These are phyloP conservation scores for Boeremia lycopersici DNA, from an alignment of 2,329 filamentous ascomycete species.

Conservation along the genomic window DNA sequence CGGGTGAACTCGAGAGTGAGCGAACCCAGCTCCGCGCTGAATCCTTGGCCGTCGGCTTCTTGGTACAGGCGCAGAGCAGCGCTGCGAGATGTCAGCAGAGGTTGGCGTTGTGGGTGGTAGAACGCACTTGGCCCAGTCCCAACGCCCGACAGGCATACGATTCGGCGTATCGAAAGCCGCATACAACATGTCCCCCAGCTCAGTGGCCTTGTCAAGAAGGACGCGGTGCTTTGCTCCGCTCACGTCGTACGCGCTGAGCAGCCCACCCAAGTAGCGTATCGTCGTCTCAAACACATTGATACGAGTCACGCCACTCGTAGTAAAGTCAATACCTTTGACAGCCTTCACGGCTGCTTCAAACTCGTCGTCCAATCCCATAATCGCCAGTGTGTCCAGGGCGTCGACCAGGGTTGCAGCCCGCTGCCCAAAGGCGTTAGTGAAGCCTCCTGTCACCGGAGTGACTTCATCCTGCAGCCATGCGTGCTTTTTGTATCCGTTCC, in stretches of 20 bases:
- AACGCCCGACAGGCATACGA: constrained; percentile 49
- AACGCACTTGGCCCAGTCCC: constrained; percentile 47
- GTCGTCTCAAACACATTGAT: constrained; percentile 51
- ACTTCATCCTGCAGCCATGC: constrained; percentile 63
- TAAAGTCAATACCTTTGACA: constrained; percentile 61
- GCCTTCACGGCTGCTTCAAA: constrained; percentile 61
- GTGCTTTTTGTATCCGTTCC: constrained; percentile 58
- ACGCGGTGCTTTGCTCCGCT: constrained; percentile 42
- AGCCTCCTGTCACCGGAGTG: constrained; percentile 55
- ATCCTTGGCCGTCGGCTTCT: constrained; percentile 35
- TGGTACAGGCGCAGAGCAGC: constrained; percentile 39
- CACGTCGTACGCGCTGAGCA: constrained; percentile 48
- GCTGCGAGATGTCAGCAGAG: constrained; percentile 26
- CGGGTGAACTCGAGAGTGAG: constrained; percentile 49
- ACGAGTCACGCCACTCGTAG: constrained; percentile 43
- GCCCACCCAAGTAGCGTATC: constrained; percentile 48
- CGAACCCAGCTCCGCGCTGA: constrained; percentile 48
- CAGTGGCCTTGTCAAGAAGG: constrained; percentile 47
- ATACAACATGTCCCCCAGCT: constrained; percentile 53
- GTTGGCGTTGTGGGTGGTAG: neutral
- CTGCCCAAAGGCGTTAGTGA: constrained; percentile 58
- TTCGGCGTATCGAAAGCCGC: constrained; percentile 52
- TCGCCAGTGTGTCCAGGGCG: constrained; percentile 65
- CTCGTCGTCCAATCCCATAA: constrained; percentile 64
- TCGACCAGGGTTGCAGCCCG: constrained; percentile 67